Evolutionary conservation across 129 eudicot genomes (phyloP), one percentile per base, ranked within the genome.

Genomic region (Helichrysum umbraculigerum): DNA sequence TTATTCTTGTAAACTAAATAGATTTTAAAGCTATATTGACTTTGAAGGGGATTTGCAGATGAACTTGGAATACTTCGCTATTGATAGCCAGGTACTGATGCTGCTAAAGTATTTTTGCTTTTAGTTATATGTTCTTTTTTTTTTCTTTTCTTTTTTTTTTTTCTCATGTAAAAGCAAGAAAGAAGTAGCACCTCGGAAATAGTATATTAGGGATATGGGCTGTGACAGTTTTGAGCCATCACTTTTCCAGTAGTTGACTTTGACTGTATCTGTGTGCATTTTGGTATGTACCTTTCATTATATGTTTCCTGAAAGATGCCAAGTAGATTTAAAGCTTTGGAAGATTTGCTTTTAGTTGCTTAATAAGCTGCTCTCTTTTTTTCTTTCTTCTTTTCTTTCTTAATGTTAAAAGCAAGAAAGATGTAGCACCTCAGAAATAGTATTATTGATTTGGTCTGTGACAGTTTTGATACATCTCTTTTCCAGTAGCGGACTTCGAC

Each of bases 31-130:
- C 54, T 41, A 17, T 66, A 68, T 34, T 82, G 37, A 62, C 67
- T 71, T 81, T 58, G 35, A 79, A 35, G 35, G 41, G 35, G 78
- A 72, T 68, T 50, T 90, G 86, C 97, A 93, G 98, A 90, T 93
- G 97, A 93, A 93, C 81, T 84, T 93, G 97, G 98, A 93, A 84
- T 93, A 88, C 78, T 87, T 93, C 74, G 87, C 98, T 57, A 75
- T 93, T 75, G 98, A 93, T 83, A 93, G 91, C 72, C 98, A 93
- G 97, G 98, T 93, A 85, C 20, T 11, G 0, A 57, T 71, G 44
- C 72, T 72, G 47, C 60, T 62, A 65, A 60, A 80, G 0, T 57
- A 66, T 17, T 22, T 59, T 68, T 41, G 11, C n/a, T 64, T 37
- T 70, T 35, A 69, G 70, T 35, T 39, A n/a, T 22, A 25, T 1